Evolutionary conservation across 495 filamentous ascomycete species (phyloP), one percentile per base, ranked within the genome.

Genomic region (Penicillium alfredii): DNA sequence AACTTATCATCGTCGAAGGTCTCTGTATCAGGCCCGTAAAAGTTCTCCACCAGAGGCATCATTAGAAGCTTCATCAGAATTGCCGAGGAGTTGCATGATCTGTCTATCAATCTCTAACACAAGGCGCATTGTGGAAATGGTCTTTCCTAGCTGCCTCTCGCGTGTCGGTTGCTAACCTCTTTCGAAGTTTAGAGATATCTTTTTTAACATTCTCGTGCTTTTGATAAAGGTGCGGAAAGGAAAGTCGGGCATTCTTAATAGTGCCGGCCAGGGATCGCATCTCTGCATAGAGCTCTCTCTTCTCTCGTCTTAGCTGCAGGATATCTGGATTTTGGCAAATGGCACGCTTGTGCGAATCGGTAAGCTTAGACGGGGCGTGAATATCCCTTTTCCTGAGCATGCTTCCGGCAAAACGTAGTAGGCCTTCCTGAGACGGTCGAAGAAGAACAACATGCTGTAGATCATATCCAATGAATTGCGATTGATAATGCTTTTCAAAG

Each of bases 401-500:
- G 16, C 51, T 51, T 2, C 38, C 44, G 13, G 42, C 39, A 8
- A 36, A 11, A 3, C 33, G 37, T 18, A 55, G 3, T 10, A 60
- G 24, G 30, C 45, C 43, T 17, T 57, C 45, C 28, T 60, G 28
- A 33, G 46, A 21, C 3, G 44, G 44, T 27, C 41, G 40, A 47
- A 60, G 53, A 25, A 56, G 49, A 38, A 58, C 42, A 6, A 61
- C 35, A 53, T 55, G 8, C 20, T 58, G 28, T 13, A 58, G 51
- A 38, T 58, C 49, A 10, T 35, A 38, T 15, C 11, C 8, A 38
- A 61, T 55, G 38, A 58, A 58, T 27, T 61, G 28, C 26, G 40
- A 49, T 40, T 61, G 35, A 20, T 61, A 61, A 18, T 58, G 42
- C 31, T 33, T 61, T 54, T 61, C 41, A 42, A 58, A 58, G 27